Base-by-base conservation (phyloP, 148 eudicot genomes). In the Limonium bicolor region DNA sequence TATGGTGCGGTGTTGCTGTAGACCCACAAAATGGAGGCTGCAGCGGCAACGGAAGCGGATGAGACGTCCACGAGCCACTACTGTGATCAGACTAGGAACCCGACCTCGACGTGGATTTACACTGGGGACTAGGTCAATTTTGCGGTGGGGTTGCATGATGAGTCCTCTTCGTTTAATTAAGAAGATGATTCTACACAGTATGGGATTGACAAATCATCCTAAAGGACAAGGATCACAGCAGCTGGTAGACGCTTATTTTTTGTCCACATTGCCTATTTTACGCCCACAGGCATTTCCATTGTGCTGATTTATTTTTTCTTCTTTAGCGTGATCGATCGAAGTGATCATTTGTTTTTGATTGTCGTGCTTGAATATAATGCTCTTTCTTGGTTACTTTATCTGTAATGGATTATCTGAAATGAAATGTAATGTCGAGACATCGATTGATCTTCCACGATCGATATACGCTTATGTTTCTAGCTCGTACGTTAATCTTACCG, bases 261-360 rank as follows among this genome's bases (percentile, higher is more conserved):
- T 77, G 62, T 63, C 90, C 4, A 60, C 90, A 2, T 65, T 80
- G 58, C 65, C 85, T 7, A 50, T 85, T 14, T 52, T 85, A 46
- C 67, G 95, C 45, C 82, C 95, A 15, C 85, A 77, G 35, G 41
- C 72, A 14, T 80, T 85, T 54, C 95, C 95, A 7, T 52, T 80
- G 29, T 80, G 82, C 61, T 84, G 32, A 67, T 42, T 34, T 25
- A 1, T 20, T 39, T 39, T 22, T 39, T 19, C 9, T 20, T n/a
- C n/a, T n/a, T n/a, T n/a, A n/a, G n/a, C n/a, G n/a, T n/a, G n/a
- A n/a, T n/a, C n/a, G n/a, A n/a, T n/a, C n/a, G n/a, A n/a, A n/a
- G n/a, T n/a, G 24, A 15, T 7, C 10, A 46, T 21, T 48, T 36
- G 4, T 4, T 8, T 36, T 36, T 36, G n/a, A n/a, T n/a, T n/a